phyloP scores from a whole-genome alignment of 192 early-diverging fungal species.

The Coemansia sp. region DNA sequence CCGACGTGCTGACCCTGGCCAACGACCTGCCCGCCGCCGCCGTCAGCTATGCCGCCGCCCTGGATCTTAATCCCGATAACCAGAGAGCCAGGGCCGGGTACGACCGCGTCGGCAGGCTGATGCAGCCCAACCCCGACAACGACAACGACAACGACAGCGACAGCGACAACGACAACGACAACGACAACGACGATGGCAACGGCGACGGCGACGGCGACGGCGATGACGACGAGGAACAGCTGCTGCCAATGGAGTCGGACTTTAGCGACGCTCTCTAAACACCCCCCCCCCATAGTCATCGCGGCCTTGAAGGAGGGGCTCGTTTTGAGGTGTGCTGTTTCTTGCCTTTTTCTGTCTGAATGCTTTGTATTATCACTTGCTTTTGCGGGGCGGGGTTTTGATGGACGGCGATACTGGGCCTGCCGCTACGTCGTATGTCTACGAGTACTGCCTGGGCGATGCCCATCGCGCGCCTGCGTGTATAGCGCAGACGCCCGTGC shows the following conservation, averaged over 20 bases:
- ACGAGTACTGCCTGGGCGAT: constrained; percentile 10
- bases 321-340: no score
- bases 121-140: constrained; percentile 22
- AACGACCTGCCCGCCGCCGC: constrained; percentile 41
- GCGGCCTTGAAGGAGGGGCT: neutral
- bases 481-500: constrained; percentile 7
- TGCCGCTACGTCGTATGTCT: constrained; percentile 4
- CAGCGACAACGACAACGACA: no score
- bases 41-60: constrained; percentile 33
- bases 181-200: no score
- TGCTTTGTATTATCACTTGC: no score
- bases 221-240: no score
- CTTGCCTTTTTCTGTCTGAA: neutral
- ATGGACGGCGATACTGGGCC: no score
- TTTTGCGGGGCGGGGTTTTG: no score
- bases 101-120: constrained; percentile 43
- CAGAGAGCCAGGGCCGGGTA: constrained; percentile 29
- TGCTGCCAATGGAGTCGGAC: constrained; percentile 11
- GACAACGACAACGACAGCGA: constrained; percentile 14
- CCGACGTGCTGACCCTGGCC: constrained; percentile 48
- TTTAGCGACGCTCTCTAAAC: constrained; percentile 21
- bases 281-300: neutral
- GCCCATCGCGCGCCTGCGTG: constrained; percentile 1
- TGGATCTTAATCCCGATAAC: constrained; percentile 33
- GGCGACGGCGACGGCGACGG: no score